These are phyloP conservation scores for Penicillium sp. DNA, from an alignment of 2,329 filamentous ascomycete species.

Conservation along the genomic window DNA sequence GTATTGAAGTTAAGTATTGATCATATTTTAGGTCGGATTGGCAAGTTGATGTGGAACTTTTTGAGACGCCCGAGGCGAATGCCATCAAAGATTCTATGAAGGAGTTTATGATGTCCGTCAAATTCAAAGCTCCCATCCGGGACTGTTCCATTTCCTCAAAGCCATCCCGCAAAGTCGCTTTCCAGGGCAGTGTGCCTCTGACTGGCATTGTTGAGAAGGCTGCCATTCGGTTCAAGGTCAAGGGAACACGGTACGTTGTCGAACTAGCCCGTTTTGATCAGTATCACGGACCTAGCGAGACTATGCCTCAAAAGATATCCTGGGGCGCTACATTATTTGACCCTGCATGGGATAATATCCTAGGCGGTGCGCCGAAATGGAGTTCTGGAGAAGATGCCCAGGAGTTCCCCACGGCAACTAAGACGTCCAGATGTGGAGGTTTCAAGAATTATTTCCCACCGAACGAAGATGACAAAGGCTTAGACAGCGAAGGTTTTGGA, in stretches of 20 bases:
- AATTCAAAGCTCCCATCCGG: conserved; percentile 1
- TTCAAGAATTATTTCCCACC: not conserved
- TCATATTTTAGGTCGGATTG: conserved; percentile 33
- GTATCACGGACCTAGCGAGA: conserved; percentile 16
- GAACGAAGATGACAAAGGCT: not conserved
- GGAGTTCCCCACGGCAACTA: no score
- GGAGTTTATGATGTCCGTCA: conserved; percentile 2
- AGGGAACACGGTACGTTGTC: conserved; percentile 38
- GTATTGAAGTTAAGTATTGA: not conserved
- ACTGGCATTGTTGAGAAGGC: conserved; percentile 37
- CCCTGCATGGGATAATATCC: conserved; percentile 38
- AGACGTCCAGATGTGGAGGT: no score
- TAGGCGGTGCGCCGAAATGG: conserved; percentile 22
- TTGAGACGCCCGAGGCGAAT: conserved; percentile 31
- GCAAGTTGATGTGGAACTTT: conserved; percentile 38
- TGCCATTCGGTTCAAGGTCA: conserved; percentile 36
- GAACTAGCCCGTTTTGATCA: conserved; percentile 42
- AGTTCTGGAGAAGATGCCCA: not conserved
- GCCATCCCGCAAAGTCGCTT: conserved; percentile 28
- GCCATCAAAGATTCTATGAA: conserved; percentile 19
- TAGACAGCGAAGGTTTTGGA: conserved; percentile 28
- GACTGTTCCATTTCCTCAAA: conserved; percentile 17
- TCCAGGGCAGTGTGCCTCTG: conserved; percentile 25
- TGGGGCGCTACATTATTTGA: conserved; percentile 39
- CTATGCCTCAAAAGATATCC: conserved; percentile 18